Percentiles rank a stretch among this genome's conserved stretches.
phyloP scores from a whole-genome alignment of 192 early-diverging fungal genomes.

The Physocladia obscura region DNA sequence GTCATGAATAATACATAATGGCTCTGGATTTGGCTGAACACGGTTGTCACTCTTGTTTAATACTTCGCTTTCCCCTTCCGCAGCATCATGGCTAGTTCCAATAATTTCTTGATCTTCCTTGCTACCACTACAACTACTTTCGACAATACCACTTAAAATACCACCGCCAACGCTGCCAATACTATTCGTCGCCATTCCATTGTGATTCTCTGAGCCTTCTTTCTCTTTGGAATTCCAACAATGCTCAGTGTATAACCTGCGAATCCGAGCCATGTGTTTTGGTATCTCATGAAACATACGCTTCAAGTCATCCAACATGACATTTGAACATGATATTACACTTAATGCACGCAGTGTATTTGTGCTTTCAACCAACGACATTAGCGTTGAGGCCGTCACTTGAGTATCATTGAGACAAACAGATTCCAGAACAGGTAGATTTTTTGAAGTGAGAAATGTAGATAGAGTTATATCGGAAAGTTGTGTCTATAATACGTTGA shows the following conservation, averaged over 20 bases:
- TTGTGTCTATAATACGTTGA: background rate
- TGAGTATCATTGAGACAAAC: constrained; percentile 24
- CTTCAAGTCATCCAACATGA: constrained; percentile 9
- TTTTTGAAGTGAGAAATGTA: background rate
- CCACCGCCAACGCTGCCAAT: no score
- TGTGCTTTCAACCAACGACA: background rate
- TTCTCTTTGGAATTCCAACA: constrained; percentile 8
- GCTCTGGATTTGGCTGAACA: background rate
- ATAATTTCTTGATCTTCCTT: constrained; percentile 5
- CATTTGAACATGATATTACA: constrained; percentile 9
- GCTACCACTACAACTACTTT: background rate
- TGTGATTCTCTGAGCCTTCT: background rate
- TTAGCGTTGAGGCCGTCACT: constrained; percentile 8
- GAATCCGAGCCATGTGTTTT: background rate
- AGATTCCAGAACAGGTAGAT: background rate
- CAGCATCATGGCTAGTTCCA: background rate
- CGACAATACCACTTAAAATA: no score
- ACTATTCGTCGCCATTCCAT: background rate
- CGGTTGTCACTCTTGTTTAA: no score
- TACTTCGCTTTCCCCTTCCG: no score
- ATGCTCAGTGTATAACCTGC: constrained; percentile 12
- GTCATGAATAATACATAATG: constrained; percentile 23
- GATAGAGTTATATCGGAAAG: constrained; percentile 17
- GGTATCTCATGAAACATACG: background rate
- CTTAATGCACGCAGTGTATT: background rate